A percentile compares a stretch with the other conserved stretches of the same genome.
phyloP scores from a whole-genome alignment of 2,329 filamentous ascomycete species.

The Colletotrichum lindemuthianum region DNA sequence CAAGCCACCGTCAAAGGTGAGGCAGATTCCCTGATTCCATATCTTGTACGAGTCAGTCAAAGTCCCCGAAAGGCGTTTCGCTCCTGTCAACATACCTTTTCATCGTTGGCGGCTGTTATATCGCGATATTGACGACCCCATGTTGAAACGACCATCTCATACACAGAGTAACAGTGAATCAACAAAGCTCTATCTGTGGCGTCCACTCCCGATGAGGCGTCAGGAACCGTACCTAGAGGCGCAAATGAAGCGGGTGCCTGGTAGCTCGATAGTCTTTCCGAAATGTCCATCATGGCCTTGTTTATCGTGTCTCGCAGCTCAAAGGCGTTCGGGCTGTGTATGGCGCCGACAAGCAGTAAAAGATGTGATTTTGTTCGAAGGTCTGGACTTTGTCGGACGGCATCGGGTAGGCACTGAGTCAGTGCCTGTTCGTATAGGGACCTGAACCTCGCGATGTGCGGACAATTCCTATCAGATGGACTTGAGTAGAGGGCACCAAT shows the following conservation, averaged over 20 bases:
- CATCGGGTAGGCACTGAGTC: conserved; percentile 5
- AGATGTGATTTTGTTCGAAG: conserved; percentile 4
- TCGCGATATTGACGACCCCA: neutral
- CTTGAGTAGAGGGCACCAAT: conserved; percentile 4
- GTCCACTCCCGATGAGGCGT: neutral
- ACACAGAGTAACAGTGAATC: conserved; percentile 16
- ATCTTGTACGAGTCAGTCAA: conserved; percentile 2
- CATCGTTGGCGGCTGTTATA: neutral
- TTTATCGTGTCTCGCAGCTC: neutral
- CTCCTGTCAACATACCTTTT: neutral
- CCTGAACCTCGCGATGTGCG: conserved; percentile 9
- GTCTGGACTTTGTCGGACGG: neutral
- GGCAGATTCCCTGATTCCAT: neutral
- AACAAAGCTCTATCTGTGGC: conserved; percentile 2
- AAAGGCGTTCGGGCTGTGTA: conserved; percentile 4
- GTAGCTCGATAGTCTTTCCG: neutral
- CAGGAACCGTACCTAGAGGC: neutral
- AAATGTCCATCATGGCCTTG: neutral
- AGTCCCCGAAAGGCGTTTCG: neutral
- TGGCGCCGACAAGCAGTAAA: neutral
- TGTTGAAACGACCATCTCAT: conserved; percentile 1
- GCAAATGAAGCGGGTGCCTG: neutral
- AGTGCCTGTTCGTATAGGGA: neutral
- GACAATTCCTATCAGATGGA: neutral
- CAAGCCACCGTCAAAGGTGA: conserved; percentile 3